Percentiles rank a stretch among this genome's conserved stretches.
These are phyloP conservation scores for Karstenula rhodostoma DNA, from an alignment of 2,329 filamentous ascomycete genomes.

Conservation along the genomic window DNA sequence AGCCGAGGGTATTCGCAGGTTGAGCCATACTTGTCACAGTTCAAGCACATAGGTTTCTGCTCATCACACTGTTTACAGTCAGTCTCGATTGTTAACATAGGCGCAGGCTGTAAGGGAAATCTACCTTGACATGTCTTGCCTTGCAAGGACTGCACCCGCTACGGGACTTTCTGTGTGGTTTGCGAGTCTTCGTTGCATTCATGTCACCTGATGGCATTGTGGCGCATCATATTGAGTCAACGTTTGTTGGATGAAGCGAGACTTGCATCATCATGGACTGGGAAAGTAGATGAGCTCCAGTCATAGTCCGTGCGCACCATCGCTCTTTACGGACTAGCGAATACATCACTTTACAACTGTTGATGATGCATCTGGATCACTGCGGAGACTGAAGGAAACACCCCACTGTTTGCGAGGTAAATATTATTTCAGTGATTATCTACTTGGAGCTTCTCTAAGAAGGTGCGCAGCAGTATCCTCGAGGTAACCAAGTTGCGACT, in stretches of 20 bases:
- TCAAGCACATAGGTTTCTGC: constrained; percentile 27
- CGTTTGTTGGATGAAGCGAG: constrained; percentile 2
- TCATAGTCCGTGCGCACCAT: neutral
- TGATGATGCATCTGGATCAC: neutral
- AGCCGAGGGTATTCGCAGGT: constrained; percentile 28
- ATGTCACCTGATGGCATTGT: constrained; percentile 9
- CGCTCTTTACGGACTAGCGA: neutral
- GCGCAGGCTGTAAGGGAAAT: neutral
- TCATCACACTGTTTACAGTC: constrained; percentile 31
- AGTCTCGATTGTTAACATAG: neutral
- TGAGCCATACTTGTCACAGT: constrained; percentile 32
- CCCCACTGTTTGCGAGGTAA: too few species aligned
- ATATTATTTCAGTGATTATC: too few species aligned
- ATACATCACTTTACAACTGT: neutral
- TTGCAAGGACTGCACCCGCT: constrained; percentile 28
- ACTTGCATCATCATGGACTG: neutral
- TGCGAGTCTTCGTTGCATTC: constrained; percentile 21
- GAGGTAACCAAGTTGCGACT: too few species aligned
- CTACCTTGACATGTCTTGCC: constrained; percentile 27
- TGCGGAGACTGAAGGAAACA: neutral
- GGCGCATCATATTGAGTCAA: neutral
- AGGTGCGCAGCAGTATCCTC: too few species aligned
- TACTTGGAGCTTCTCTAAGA: too few species aligned
- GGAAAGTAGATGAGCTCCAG: constrained; percentile 1
- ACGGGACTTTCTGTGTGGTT: constrained; percentile 28